Base-by-base conservation (phyloP, 768 basidiomycete genomes). In the Lentinula aciculospora region DNA sequence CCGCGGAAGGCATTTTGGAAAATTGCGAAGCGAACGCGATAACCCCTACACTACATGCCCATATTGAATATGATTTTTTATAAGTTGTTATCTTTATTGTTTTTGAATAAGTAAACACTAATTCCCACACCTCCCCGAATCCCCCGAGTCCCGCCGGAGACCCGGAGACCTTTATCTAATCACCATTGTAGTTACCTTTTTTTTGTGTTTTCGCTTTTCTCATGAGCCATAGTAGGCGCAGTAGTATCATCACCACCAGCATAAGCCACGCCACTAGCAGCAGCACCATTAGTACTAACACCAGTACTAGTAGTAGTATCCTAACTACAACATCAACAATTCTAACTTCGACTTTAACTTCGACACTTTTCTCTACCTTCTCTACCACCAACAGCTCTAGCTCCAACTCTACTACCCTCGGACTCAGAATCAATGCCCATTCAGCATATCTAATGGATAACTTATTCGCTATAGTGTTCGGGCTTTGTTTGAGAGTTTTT, bases 391-490 rank as follows among this genome's bases (percentile, higher is more conserved):
- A n/a, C n/a, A n/a, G n/a, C n/a, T n/a, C n/a, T n/a, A n/a, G n/a
- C n/a, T n/a, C n/a, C n/a, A 28, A 36, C 29, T 47, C 45, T 5
- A 37, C 34, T 28, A 21, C 46, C 3, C 19, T 57, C 19, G 56
- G 56, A 12, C 56, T 57, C 46, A 48, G 56, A 12, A 45, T 57
- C 46, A 48, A 57, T 57, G 56, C 29, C 32, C 60, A 25, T 4
- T 40, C 51, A n/a, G 56, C 44, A 5, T 44, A 28, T 23, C 64
- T 68, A 32, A 89, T 90, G 86, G 89, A 91, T 67, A 83, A 80
- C 69, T 62, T 90, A 42, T 73, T 82, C 68, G 83, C 89, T 66
- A 87, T 90, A 64, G 81, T 74, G 57, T 72, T 82, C 49, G 89
- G 89, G 39, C 81, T 91, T 58, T 77, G 72, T 29, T n/a, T n/a